Base-by-base conservation (phyloP, 352 stramenopile species). In the Globisporangium emineosum region DNA sequence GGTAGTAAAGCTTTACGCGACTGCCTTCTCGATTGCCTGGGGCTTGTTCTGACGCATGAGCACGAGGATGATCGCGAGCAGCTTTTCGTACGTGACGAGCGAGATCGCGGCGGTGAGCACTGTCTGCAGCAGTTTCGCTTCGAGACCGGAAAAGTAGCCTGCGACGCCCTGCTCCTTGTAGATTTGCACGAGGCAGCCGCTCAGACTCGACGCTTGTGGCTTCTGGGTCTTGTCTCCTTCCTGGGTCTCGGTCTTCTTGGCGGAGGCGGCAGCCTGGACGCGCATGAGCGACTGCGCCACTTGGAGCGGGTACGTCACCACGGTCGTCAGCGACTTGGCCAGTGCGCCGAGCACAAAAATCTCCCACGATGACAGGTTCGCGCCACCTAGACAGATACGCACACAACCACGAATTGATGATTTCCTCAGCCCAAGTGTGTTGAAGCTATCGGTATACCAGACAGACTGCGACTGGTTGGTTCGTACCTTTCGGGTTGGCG, bases 241-340 rank as follows among this genome's bases (percentile, higher is more conserved):
- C 19, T 69, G 17, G 6, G 5, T 47, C 17, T 21, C 40, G 9
- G 9, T 37, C 23, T 63, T 53, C 35, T 72, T 69, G 29, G 43
- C 35, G 6, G 62, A 50, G 1, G 56, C 57, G 6, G 58, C 62
- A 5, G 83, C 77, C 37, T 88, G 76, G 62, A 95, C 66, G 45
- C 94, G 82, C 75, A 98, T 81, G 35, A 96, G 74, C 29, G 90
- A 89, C 75, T 98, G 95, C 51, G 89, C 88, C 55, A 98, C 78
- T 79, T 98, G 95, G 33, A 98, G 76, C 42, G 95, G 95, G 77
- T 98, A 98, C 43, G 95, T 98, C 10, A 92, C 50, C 6, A 98
- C 73, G 9, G 95, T 98, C 12, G 94, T 96, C 43, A 98, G 69
- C 32, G 86, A 87, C 73, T 98, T 98, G 29, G 93, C 90, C 51